A percentile compares a stretch with the other conserved stretches of the same genome.
phyloP scores from a whole-genome alignment of 176 grass and related monocot species.

The Thinopyrum elongatum region DNA sequence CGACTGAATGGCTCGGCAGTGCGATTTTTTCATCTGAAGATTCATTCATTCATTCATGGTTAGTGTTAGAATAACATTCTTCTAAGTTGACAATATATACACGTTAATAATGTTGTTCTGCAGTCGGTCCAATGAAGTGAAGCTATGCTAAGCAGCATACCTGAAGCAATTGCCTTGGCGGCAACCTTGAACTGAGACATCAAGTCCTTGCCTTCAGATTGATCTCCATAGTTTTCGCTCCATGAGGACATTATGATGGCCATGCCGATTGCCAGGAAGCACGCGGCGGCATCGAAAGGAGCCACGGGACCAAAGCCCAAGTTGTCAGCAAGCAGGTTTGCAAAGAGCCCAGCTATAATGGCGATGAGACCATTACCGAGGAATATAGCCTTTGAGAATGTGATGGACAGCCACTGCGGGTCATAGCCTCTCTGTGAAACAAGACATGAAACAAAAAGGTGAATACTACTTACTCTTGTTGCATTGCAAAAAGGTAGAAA shows the following conservation, averaged over 20 bases:
- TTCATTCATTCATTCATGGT: not conserved
- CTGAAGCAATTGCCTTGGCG: conserved; percentile 91
- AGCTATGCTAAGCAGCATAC: conserved; percentile 21
- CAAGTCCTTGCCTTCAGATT: conserved; percentile 83
- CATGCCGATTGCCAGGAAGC: conserved; percentile 91
- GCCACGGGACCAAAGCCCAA: conserved; percentile 86
- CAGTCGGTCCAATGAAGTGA: not conserved
- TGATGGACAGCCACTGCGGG: conserved; percentile 85
- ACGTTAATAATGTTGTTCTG: no score
- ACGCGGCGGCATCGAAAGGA: conserved; percentile 94
- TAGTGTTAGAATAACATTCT: not conserved
- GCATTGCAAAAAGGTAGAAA: not conserved
- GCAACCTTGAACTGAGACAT: conserved; percentile 88
- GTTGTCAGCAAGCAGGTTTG: conserved; percentile 80
- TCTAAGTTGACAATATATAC: not conserved
- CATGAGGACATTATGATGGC: conserved; percentile 84
- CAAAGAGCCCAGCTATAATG: conserved; percentile 78
- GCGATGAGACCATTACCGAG: conserved; percentile 91
- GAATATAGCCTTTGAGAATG: conserved; percentile 99
- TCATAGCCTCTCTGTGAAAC: conserved; percentile 71
- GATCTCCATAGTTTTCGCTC: conserved; percentile 92
- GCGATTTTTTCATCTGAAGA: conserved; percentile 94
- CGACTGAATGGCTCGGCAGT: conserved; percentile 94
- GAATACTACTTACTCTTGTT: no score
- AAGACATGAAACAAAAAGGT: not conserved